These are phyloP conservation scores for Pulveroboletus sp. DNA, from an alignment of 768 basidiomycete genomes.

Conservation along the genomic window DNA sequence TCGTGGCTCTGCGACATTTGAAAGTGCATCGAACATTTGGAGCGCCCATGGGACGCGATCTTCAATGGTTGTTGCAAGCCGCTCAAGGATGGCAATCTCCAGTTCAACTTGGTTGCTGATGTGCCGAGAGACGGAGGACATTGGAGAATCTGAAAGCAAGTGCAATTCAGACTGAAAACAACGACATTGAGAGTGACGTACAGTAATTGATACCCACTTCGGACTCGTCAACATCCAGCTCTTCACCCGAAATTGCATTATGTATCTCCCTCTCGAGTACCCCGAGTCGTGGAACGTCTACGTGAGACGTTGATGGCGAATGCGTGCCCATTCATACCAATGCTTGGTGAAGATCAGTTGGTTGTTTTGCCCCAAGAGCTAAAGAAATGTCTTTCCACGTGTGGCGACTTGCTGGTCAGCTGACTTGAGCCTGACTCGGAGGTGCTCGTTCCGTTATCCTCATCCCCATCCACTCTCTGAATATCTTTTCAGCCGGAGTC, in stretches of 20 bases:
- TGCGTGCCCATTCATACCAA: conserved; percentile 25
- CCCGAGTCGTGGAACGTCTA: conserved; percentile 13
- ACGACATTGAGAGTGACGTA: conserved; percentile 6
- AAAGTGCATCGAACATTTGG: conserved; percentile 36
- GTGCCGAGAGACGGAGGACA: conserved; percentile 12
- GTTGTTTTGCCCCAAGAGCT: too few relatives aligned
- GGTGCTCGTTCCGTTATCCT: too few relatives aligned
- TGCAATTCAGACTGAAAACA: background rate
- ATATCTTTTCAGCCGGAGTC: too few relatives aligned
- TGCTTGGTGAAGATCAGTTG: too few relatives aligned
- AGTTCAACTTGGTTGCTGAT: conserved; percentile 39
- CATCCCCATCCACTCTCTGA: too few relatives aligned
- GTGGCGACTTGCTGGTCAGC: too few relatives aligned
- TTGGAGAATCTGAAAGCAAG: conserved; percentile 12
- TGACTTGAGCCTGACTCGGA: too few relatives aligned
- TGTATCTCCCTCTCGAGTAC: conserved; percentile 8
- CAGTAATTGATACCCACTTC: conserved; percentile 13
- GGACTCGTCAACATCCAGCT: conserved; percentile 5
- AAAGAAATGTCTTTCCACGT: too few relatives aligned
- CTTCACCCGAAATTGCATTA: conserved; percentile 8
- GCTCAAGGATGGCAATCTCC: conserved; percentile 41
- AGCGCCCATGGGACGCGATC: conserved; percentile 46
- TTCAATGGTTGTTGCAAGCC: conserved; percentile 39
- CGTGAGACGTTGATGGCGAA: conserved; percentile 16
- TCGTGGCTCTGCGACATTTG: conserved; percentile 14